Percentiles rank a stretch among this genome's conserved stretches.
Conservation (phyloP, 2,329 filamentous ascomycete genomes). For the Saccharata proteae region DNA sequence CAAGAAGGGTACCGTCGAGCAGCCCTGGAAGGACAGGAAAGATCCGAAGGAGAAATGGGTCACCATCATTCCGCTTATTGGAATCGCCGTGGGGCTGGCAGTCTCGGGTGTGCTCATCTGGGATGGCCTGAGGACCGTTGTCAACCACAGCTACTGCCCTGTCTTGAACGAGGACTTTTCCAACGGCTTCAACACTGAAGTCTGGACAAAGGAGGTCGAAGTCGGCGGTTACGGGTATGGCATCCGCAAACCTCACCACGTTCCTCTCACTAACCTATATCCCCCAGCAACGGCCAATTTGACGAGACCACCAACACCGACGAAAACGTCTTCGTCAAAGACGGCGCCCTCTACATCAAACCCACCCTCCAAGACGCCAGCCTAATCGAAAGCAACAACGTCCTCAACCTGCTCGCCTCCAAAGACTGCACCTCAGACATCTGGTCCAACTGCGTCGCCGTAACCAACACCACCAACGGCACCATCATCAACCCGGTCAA, state of each 20-base stretch:
- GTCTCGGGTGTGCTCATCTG: constrained; percentile 62
- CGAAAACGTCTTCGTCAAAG: constrained; percentile 62
- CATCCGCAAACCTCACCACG: background rate
- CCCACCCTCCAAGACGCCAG: constrained; percentile 55
- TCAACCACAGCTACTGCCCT: constrained; percentile 61
- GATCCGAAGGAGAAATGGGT: constrained; percentile 79
- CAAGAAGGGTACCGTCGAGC: constrained; percentile 59
- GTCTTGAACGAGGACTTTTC: constrained; percentile 57
- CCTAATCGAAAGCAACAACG: constrained; percentile 52
- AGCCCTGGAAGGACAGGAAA: constrained; percentile 63
- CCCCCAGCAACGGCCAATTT: constrained; percentile 64
- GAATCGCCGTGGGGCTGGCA: constrained; percentile 55
- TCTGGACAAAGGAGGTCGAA: constrained; percentile 67
- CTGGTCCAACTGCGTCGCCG: constrained; percentile 51
- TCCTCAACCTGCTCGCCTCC: constrained; percentile 54
- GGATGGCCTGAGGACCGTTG: constrained; percentile 60
- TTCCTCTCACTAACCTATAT: constrained; percentile 12
- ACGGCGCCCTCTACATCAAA: constrained; percentile 60
- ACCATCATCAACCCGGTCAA: constrained; percentile 66
- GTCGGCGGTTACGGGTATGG: constrained; percentile 65
- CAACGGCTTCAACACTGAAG: constrained; percentile 41
- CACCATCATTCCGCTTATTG: constrained; percentile 64
- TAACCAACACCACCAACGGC: constrained; percentile 65
- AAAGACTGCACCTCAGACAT: constrained; percentile 55
- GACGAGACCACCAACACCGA: constrained; percentile 59